Evolutionary conservation across 495 filamentous ascomycete genomes (phyloP), one percentile per base, ranked within the genome.

Genomic region (Podospora pseudopauciseta): DNA sequence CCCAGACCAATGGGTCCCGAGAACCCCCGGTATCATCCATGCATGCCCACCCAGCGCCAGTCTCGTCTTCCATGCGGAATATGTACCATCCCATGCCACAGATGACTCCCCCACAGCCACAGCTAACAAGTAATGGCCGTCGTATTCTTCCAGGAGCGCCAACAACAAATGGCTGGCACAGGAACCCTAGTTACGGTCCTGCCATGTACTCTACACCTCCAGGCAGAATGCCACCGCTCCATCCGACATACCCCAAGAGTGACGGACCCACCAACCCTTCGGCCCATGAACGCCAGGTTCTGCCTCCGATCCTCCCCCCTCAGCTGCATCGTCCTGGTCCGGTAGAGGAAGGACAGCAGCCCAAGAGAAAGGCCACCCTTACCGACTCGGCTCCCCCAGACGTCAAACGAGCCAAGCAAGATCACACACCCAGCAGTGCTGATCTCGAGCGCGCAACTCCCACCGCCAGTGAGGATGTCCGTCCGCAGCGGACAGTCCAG

Each of bases 401-500:
- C 34, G 28, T 19, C 61, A 44, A 63, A 27, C 5, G 61, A 11
- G 28, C 28, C 30, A 63, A 26, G 34, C 32, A 49, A 32, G 19
- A 28, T 3, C 32, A 39, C 6, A 18, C 13, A 5, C 7, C 13
- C 6, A 32, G 23, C 26, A 30, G 23, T 61, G n/a, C 61, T 1
- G 28, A 39, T 16, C 5, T 19, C 2, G 15, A 63, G n/a, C 18
- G 32, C 5, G 28, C 28, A 39, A 3, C 54, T 16, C 6, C 16
- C 54, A 5, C 39, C 9, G 39, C 39, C 1, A 49, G 13, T 49
- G 39, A 49, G 3, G 39, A 49, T 16, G 9, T 49, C 13, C 39
- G 39, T 49, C 39, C 39, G 15, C 15, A 54, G n/a, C 53, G 73
- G 54, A 80, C 74, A 2, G 73, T 83, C 27, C 70, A 74, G 1